phyloP scores from a whole-genome alignment of 176 grass and related monocot species.

The Metroxylon sagu region DNA sequence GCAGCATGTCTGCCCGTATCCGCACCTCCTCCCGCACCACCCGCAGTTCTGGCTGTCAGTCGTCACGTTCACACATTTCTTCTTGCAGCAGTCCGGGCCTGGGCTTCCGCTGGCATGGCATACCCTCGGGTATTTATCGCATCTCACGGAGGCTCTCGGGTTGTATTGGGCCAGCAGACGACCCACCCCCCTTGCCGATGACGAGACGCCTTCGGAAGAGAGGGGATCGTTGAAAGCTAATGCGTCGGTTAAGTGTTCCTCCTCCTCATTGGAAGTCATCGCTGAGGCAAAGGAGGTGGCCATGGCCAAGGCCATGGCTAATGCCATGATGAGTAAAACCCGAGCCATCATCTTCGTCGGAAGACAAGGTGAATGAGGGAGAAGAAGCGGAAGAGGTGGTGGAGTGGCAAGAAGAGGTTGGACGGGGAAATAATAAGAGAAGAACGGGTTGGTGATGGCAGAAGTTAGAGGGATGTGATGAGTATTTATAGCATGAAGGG shows the following conservation, averaged over 20 bases:
- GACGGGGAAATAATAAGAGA: too few relatives aligned
- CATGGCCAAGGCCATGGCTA: conserved; percentile 6
- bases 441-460: too few relatives aligned
- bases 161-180: background rate
- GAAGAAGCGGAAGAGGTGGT: too few relatives aligned
- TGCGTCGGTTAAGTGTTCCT: too few relatives aligned
- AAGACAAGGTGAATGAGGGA: too few relatives aligned
- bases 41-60: conserved; percentile 24
- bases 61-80: conserved; percentile 23
- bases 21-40: conserved; percentile 18
- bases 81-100: conserved; percentile 24
- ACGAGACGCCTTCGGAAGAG: too few relatives aligned
- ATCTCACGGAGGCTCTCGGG: conserved; percentile 7
- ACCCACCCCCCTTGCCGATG: background rate
- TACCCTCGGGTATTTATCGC: conserved; percentile 17
- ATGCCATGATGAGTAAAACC: background rate
- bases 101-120: conserved; percentile 20
- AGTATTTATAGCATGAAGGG: too few relatives aligned
- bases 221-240: too few relatives aligned
- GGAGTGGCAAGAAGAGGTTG: too few relatives aligned
- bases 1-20: conserved; percentile 24
- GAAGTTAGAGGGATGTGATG: too few relatives aligned
- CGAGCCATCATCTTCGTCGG: background rate
- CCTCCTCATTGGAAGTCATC: background rate
- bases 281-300: background rate